Conservation (phyloP, 2,329 filamentous ascomycete genomes). For the Cyphellophora attinorum region DNA sequence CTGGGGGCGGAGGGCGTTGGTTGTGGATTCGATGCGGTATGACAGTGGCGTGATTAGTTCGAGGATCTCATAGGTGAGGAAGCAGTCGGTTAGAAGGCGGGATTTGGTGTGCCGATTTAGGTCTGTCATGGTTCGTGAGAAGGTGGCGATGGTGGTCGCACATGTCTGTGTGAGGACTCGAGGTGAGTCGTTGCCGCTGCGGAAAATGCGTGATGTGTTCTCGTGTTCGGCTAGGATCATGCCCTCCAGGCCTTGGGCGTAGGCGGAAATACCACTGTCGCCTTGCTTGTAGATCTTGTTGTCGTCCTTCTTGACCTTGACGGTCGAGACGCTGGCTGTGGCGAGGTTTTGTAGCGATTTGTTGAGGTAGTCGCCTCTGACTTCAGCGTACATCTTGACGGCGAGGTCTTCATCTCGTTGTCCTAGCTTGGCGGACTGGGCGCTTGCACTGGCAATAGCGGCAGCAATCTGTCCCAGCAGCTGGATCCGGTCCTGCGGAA, state of each 20-base stretch:
- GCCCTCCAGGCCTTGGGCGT: constrained; percentile 77
- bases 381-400: constrained; percentile 75
- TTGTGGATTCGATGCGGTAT: constrained; percentile 67
- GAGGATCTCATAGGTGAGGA: constrained; percentile 87
- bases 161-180: constrained; percentile 70
- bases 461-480: constrained; percentile 69
- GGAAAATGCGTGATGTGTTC: constrained; percentile 79
- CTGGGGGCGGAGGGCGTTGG: constrained; percentile 73
- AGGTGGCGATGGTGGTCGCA: constrained; percentile 66
- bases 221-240: constrained; percentile 84
- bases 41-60: constrained; percentile 78
- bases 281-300: constrained; percentile 71
- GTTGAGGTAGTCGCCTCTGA: constrained; percentile 78
- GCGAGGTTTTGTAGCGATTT: constrained; percentile 76
- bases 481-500: constrained; percentile 67
- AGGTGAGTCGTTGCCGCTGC: constrained; percentile 75
- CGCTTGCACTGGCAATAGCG: constrained; percentile 57
- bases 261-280: constrained; percentile 84
- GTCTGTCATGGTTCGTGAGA: constrained; percentile 76
- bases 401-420: constrained; percentile 55
- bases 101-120: constrained; percentile 81
- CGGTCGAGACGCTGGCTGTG: constrained; percentile 72
- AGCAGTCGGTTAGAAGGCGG: constrained; percentile 84
- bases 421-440: constrained; percentile 39
- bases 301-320: constrained; percentile 65